Percentiles rank a stretch among this genome's conserved stretches.
phyloP scores from a whole-genome alignment of 495 filamentous ascomycete genomes.

The Cetradonia linearis region DNA sequence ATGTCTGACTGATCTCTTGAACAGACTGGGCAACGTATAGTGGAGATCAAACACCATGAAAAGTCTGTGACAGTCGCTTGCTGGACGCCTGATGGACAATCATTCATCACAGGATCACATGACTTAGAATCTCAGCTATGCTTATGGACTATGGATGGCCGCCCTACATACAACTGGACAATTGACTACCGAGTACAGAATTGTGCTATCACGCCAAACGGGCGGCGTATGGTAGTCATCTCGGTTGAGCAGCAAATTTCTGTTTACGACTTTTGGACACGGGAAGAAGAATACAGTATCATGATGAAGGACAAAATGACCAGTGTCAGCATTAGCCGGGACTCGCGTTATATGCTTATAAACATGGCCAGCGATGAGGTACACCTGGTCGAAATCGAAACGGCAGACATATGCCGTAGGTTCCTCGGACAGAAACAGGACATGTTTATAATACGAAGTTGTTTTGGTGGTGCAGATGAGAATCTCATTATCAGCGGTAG shows the following conservation, averaged over 20 bases:
- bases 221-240: slow-evolving; percentile 65
- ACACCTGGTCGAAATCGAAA: slow-evolving; percentile 64
- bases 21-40: slow-evolving; percentile 60
- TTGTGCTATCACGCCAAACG: slow-evolving; percentile 69
- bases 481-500: slow-evolving; percentile 85
- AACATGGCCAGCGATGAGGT: slow-evolving; percentile 68
- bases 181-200: slow-evolving; percentile 66
- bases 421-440: slow-evolving; percentile 66
- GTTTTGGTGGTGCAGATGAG: slow-evolving; percentile 81
- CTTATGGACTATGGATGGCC: slow-evolving; percentile 55
- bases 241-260: slow-evolving; percentile 59
- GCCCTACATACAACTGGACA: slow-evolving; percentile 51
- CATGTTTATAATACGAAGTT: slow-evolving; percentile 65
- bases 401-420: slow-evolving; percentile 55
- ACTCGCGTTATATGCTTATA: slow-evolving; percentile 71
- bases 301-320: slow-evolving; percentile 56
- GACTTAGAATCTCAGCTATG: slow-evolving; percentile 56
- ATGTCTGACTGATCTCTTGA: slow-evolving; percentile 5
- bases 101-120: slow-evolving; percentile 72
- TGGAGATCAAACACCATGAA: slow-evolving; percentile 54
- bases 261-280: slow-evolving; percentile 69
- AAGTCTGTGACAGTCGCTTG: slow-evolving; percentile 77
- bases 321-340: slow-evolving; percentile 67
- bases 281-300: slow-evolving; percentile 64
- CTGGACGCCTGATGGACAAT: slow-evolving; percentile 71